These are phyloP conservation scores for Tolypocladium cylindrosporum DNA, from an alignment of 2,329 filamentous ascomycete genomes.

Conservation along the genomic window DNA sequence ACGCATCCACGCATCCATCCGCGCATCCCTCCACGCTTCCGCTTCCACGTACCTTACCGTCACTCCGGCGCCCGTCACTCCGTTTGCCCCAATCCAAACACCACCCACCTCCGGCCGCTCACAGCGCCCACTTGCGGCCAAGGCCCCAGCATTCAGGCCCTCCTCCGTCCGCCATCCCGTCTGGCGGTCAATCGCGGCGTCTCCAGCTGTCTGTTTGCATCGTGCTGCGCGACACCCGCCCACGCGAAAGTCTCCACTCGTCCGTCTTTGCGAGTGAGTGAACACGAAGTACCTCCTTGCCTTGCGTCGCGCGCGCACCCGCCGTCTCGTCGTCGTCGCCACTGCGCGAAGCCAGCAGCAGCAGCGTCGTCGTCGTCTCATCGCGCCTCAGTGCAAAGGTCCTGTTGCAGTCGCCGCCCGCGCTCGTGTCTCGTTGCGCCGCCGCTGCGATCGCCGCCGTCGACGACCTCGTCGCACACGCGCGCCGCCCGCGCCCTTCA, in stretches of 20 bases:
- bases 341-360: neutral
- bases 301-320: neutral
- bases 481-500: slow-evolving; percentile 4
- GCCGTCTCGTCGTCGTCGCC: neutral
- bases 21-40: neutral
- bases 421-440: slow-evolving; percentile 3
- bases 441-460: slow-evolving; percentile 3
- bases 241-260: neutral
- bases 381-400: neutral
- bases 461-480: slow-evolving; percentile 6
- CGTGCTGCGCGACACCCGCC: slow-evolving; percentile 1
- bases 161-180: neutral
- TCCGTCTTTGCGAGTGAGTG: neutral
- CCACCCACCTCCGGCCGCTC: slow-evolving; percentile 2
- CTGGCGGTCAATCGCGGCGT: neutral
- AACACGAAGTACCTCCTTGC: neutral
- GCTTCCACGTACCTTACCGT: slow-evolving; percentile 2
- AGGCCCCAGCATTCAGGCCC: slow-evolving; percentile 5
- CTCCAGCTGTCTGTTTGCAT: neutral
- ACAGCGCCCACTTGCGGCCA: slow-evolving; percentile 9
- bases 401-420: neutral
- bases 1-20: slow-evolving; percentile 2
- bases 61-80: neutral
- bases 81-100: slow-evolving; percentile 4
- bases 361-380: neutral